phyloP scores from a whole-genome alignment of 495 filamentous ascomycete genomes.

The Schizothecium vesticola region DNA sequence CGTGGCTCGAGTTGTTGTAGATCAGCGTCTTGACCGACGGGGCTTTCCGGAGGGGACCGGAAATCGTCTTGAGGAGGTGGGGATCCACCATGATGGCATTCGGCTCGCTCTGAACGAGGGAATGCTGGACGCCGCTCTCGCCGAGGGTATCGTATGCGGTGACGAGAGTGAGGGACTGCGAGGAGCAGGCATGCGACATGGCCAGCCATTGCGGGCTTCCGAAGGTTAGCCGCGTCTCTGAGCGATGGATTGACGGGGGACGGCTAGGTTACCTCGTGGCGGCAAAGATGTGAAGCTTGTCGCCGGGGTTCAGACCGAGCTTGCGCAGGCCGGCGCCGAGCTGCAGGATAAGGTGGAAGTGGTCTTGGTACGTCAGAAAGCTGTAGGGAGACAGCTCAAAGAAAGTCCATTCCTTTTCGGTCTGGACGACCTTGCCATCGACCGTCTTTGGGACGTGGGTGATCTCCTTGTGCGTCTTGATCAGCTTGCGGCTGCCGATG shows the following conservation, averaged over 20 bases:
- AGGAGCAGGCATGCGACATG: constrained; percentile 62
- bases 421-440: constrained; percentile 54
- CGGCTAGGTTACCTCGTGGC: constrained; percentile 42
- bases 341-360: constrained; percentile 47
- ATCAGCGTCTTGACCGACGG: constrained; percentile 39
- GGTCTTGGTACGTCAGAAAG: constrained; percentile 58
- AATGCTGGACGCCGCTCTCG: constrained; percentile 55
- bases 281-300: constrained; percentile 58
- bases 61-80: constrained; percentile 48
- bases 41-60: constrained; percentile 37
- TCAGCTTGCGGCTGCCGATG: constrained; percentile 51
- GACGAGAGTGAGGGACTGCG: constrained; percentile 93
- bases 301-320: constrained; percentile 45
- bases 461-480: constrained; percentile 54
- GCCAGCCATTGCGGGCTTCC: constrained; percentile 44
- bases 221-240: constrained; percentile 7
- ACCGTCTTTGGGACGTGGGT: constrained; percentile 66
- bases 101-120: constrained; percentile 53
- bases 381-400: constrained; percentile 58
- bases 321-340: constrained; percentile 54
- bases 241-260: background rate
- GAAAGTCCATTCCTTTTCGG: constrained; percentile 64
- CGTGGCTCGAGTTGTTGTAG: constrained; percentile 39
- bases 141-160: constrained; percentile 82
- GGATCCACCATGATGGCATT: constrained; percentile 59